Percentiles rank a stretch among this genome's conserved stretches.
phyloP scores from a whole-genome alignment of 805 yeast species.

The Sugiyamaella mastotermitis region DNA sequence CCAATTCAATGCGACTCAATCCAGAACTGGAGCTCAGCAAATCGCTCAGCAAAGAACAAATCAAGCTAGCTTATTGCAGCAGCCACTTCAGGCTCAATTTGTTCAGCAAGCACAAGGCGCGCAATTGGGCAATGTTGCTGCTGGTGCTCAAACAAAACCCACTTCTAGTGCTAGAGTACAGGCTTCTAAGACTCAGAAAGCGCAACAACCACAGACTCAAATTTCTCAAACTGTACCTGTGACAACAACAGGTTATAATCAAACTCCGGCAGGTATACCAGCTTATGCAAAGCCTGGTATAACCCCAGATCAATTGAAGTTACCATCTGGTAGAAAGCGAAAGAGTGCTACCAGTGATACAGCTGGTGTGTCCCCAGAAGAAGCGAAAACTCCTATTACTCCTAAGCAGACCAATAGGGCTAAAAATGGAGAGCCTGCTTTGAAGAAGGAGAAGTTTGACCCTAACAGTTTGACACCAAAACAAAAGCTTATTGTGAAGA shows the following conservation, averaged over 20 bases:
- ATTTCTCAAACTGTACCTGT: conserved; percentile 6
- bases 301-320: conserved; percentile 24
- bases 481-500: conserved; percentile 10
- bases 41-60: too few relatives aligned
- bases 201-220: conserved; percentile 16
- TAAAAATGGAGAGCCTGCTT: conserved; percentile 10
- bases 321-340: conserved; percentile 22
- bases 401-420: conserved; percentile 1
- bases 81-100: not conserved
- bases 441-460: conserved; percentile 20
- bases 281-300: conserved; percentile 21
- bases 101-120: conserved; percentile 19
- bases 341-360: conserved; percentile 15
- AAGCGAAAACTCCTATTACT: conserved; percentile 9
- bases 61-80: too few relatives aligned
- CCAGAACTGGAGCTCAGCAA: not conserved
- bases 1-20: not conserved
- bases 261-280: conserved; percentile 22
- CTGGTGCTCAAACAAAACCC: conserved; percentile 3
- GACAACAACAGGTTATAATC: conserved; percentile 6
- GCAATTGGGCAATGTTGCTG: conserved; percentile 5
- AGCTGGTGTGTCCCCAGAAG: conserved; percentile 17
- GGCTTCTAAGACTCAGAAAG: conserved; percentile 8
- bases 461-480: conserved; percentile 10
- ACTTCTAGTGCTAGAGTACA: conserved; percentile 5